Evolutionary conservation across 2,329 filamentous ascomycete species (phyloP).

Genomic region (Capronia americana): DNA sequence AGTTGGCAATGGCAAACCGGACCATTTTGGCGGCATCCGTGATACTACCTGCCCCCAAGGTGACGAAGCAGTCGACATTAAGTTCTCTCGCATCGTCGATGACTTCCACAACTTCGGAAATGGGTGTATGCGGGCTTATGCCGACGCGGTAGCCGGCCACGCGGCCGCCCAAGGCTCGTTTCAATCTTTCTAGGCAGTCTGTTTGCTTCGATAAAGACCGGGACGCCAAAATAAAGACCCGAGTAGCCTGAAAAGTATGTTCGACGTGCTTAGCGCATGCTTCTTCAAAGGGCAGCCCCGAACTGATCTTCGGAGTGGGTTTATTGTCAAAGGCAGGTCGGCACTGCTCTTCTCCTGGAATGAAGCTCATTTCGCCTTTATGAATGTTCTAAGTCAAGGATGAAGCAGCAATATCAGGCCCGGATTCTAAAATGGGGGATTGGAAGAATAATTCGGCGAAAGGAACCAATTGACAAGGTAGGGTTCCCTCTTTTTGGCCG

Average conservation of each 20-base stretch:
- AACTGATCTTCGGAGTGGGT: neutral
- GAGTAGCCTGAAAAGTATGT: neutral
- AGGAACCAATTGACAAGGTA: neutral
- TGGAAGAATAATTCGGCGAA: neutral
- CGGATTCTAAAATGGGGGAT: neutral
- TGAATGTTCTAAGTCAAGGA: neutral
- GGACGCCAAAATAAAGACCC: constrained; percentile 7
- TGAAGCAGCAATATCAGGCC: neutral
- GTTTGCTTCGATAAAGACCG: constrained; percentile 8
- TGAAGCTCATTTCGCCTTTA: neutral
- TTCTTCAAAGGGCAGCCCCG: neutral
- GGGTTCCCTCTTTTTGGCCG: neutral
- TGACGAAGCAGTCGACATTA: constrained; percentile 66
- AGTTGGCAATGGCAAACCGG: constrained; percentile 57
- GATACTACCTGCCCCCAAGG: constrained; percentile 59
- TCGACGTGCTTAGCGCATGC: constrained; percentile 9
- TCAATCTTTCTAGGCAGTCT: neutral
- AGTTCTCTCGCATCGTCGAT: neutral
- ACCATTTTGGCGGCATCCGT: constrained; percentile 63
- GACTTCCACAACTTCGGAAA: constrained; percentile 9
- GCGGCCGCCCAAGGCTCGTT: neutral
- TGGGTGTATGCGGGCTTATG: constrained; percentile 9
- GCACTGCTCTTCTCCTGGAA: neutral
- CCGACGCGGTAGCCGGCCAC: neutral
- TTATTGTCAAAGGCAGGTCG: neutral